A percentile compares a stretch with the other conserved stretches of the same genome.
These are phyloP conservation scores for Martiniozyma asiatica DNA, from an alignment of 1,139 yeast species.

Conservation along the genomic window DNA sequence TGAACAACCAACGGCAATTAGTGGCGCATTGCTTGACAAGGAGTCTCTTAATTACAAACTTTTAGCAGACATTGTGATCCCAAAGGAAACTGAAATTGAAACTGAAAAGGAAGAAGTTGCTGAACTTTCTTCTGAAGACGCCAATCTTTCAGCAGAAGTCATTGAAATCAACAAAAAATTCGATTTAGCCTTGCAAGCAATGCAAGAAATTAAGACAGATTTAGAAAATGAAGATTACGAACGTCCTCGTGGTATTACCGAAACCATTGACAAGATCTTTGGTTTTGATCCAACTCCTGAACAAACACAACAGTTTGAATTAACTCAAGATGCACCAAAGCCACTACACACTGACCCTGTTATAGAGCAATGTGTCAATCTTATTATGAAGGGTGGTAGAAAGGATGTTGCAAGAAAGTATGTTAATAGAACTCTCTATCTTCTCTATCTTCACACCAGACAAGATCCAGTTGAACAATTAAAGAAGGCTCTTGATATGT, in stretches of 20 bases:
- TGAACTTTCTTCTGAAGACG: conserved; percentile 13
- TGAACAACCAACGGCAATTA: conserved; percentile 11
- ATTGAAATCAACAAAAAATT: conserved; percentile 39
- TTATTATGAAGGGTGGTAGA: conserved; percentile 89
- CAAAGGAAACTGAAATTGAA: not conserved
- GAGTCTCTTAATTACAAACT: conserved; percentile 15
- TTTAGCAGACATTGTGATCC: conserved; percentile 10
- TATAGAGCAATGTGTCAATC: conserved; percentile 66
- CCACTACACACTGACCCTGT: conserved; percentile 61
- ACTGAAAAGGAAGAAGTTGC: conserved; percentile 4
- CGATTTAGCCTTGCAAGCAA: conserved; percentile 54
- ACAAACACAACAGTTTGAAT: conserved; percentile 45
- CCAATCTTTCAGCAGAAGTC: conserved; percentile 13
- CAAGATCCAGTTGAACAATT: conserved; percentile 67
- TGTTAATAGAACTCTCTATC: conserved; percentile 67
- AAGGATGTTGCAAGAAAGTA: conserved; percentile 70
- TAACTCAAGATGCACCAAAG: conserved; percentile 38
- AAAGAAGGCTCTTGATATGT: conserved; percentile 61
- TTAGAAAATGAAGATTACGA: conserved; percentile 25
- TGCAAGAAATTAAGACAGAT: conserved; percentile 40
- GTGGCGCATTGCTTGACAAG: conserved; percentile 12
- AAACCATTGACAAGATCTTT: conserved; percentile 20
- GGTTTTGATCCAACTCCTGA: conserved; percentile 45
- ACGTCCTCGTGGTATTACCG: conserved; percentile 15
- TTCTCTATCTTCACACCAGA: conserved; percentile 62